Evolutionary conservation across 495 filamentous ascomycete species (phyloP).

Genomic region (Aspergillus sclerotioniger): DNA sequence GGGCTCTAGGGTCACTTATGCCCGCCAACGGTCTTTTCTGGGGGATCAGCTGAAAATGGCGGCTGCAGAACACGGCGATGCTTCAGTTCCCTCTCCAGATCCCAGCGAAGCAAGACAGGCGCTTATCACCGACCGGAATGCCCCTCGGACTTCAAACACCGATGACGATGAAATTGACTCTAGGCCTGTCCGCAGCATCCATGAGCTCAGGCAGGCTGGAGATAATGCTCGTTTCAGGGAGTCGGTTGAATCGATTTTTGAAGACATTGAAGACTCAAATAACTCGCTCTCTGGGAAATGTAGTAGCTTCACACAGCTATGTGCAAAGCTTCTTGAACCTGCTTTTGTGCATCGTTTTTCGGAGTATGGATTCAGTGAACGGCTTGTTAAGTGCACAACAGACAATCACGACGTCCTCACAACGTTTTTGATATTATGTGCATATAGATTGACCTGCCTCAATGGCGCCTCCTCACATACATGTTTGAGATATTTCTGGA

Average conservation of each 20-base stretch:
- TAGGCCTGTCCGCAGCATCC: slow-evolving; percentile 72
- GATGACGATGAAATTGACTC: slow-evolving; percentile 50
- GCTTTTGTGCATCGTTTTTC: slow-evolving; percentile 67
- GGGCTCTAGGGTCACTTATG: slow-evolving; percentile 58
- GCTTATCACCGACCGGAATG: neutral
- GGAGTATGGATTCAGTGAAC: slow-evolving; percentile 68
- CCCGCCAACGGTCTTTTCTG: slow-evolving; percentile 59
- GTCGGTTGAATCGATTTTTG: slow-evolving; percentile 77
- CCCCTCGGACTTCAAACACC: neutral
- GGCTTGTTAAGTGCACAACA: slow-evolving; percentile 51
- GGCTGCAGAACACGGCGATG: slow-evolving; percentile 8
- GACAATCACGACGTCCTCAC: slow-evolving; percentile 32
- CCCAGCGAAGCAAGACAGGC: neutral
- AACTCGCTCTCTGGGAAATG: slow-evolving; percentile 48
- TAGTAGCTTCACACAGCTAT: slow-evolving; percentile 63
- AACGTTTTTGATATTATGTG: slow-evolving; percentile 31
- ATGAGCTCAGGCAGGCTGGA: slow-evolving; percentile 85
- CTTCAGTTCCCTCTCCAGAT: neutral
- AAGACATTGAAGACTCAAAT: slow-evolving; percentile 69
- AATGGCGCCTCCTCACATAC: slow-evolving; percentile 27
- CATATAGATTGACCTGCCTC: slow-evolving; percentile 28
- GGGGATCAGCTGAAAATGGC: slow-evolving; percentile 37
- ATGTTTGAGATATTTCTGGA: slow-evolving; percentile 32
- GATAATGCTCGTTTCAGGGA: slow-evolving; percentile 78
- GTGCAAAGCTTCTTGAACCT: slow-evolving; percentile 67